phyloP scores from a whole-genome alignment of 2,329 filamentous ascomycete species.

The Cordyceps cicadae region DNA sequence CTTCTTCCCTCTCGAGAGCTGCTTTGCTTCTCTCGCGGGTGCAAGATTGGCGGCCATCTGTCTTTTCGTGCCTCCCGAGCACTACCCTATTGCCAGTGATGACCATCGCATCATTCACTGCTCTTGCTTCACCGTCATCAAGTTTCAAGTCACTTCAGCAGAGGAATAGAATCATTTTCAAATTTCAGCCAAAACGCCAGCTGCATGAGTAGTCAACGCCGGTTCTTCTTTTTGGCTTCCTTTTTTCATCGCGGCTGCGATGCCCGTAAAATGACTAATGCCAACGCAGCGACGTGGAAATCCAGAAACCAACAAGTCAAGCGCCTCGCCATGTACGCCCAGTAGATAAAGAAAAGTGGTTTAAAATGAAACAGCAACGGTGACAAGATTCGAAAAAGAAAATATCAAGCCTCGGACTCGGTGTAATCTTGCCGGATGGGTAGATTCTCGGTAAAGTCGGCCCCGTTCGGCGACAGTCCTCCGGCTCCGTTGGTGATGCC shows the following conservation, averaged over 20 bases:
- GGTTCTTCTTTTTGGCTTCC: background rate
- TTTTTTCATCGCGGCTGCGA: background rate
- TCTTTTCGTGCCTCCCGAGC: no score
- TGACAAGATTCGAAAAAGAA: background rate
- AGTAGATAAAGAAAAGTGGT: background rate
- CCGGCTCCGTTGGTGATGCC: constrained; percentile 27
- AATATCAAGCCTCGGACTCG: constrained; percentile 26
- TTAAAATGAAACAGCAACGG: background rate
- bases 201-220: background rate
- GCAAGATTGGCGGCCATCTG: no score
- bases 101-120: no score
- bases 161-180: background rate
- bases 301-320: background rate
- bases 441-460: constrained; percentile 49
- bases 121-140: background rate
- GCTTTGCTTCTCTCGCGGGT: no score
- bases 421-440: constrained; percentile 31
- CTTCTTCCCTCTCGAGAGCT: no score
- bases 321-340: background rate
- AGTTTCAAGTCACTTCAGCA: background rate
- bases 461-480: constrained; percentile 34
- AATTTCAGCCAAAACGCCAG: background rate
- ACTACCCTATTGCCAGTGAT: no score
- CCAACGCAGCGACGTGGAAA: background rate
- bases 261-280: background rate